Percentiles rank a stretch among this genome's conserved stretches.
These are phyloP conservation scores for Claviceps sorghi DNA, from an alignment of 2,329 filamentous ascomycete species.

Conservation along the genomic window DNA sequence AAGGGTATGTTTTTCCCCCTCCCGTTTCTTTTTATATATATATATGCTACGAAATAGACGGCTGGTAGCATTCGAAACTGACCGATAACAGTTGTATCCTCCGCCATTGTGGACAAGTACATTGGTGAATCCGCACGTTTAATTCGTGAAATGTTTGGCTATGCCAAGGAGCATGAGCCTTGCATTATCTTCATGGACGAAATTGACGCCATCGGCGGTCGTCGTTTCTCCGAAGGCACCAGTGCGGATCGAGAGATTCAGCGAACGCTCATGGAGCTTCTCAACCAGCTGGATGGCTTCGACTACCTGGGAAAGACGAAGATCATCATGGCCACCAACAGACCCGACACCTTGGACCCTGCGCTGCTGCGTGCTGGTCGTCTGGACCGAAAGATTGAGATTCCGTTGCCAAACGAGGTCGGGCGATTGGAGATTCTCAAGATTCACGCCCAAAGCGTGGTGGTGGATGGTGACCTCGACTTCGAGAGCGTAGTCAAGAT, in stretches of 20 bases:
- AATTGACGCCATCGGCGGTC: conserved; percentile 95
- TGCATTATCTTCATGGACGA: conserved; percentile 99
- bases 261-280: conserved; percentile 92
- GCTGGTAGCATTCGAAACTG: conserved; percentile 6
- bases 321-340: conserved; percentile 99
- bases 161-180: conserved; percentile 97
- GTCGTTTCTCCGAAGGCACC: conserved; percentile 92
- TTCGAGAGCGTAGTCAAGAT: conserved; percentile 99
- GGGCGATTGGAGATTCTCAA: conserved; percentile 94
- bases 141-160: conserved; percentile 99
- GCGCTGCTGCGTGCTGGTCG: conserved; percentile 83
- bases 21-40: background rate
- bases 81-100: conserved; percentile 67
- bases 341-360: conserved; percentile 89
- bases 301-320: conserved; percentile 99
- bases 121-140: conserved; percentile 95
- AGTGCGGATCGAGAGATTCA: conserved; percentile 97
- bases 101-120: conserved; percentile 98
- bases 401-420: conserved; percentile 91
- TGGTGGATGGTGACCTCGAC: conserved; percentile 88
- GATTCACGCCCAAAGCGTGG: conserved; percentile 80
- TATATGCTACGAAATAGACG: background rate
- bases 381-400: conserved; percentile 95
- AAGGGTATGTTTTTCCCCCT: conserved; percentile 51
- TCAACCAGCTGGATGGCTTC: conserved; percentile 97